Base-by-base conservation (phyloP, 768 basidiomycete genomes). In the Tremella mesenterica region DNA sequence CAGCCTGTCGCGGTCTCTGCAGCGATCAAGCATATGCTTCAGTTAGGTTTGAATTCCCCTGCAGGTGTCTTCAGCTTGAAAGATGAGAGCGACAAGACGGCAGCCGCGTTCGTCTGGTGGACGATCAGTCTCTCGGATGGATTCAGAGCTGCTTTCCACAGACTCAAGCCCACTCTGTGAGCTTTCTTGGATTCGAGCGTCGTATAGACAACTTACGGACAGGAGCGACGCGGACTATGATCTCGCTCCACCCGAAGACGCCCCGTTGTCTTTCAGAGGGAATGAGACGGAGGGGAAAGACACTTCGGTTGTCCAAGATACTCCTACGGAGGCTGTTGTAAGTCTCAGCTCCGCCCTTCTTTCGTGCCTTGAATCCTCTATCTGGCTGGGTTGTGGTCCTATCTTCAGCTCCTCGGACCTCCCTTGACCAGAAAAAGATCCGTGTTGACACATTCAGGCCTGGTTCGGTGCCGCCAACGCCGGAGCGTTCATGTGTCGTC, bases 381-480 rank as follows among this genome's bases (percentile, higher is more conserved):
- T n/a, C n/a, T n/a, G n/a, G n/a, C n/a, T n/a, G n/a, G n/a, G n/a
- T n/a, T n/a, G n/a, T n/a, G n/a, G n/a, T n/a, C n/a, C n/a, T n/a
- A n/a, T n/a, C n/a, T n/a, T n/a, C n/a, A n/a, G n/a, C n/a, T n/a
- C n/a, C n/a, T n/a, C n/a, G n/a, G n/a, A n/a, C n/a, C n/a, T 49
- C 36, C 27, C 25, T 21, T 39, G 54, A 55, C 20, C 18, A 10
- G 33, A 18, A 18, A 10, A 18, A 36, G 33, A 10, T 36, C 12
- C 18, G 33, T 10, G 38, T 23, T 41, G 38, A 41, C 4, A 4
- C 8, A 13, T 34, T 34, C 53, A 90, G 88, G 84, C 85, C 44
- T 91, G 89, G 75, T 88, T 88, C 64, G 80, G 78, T 44, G 86
- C 88, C 8, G 82, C 85, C 9, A 85, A 88, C 68, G 84, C 86